Evolutionary conservation across 345 rosid genomes (phyloP).

Genomic region (Melaleuca quinquenervia): DNA sequence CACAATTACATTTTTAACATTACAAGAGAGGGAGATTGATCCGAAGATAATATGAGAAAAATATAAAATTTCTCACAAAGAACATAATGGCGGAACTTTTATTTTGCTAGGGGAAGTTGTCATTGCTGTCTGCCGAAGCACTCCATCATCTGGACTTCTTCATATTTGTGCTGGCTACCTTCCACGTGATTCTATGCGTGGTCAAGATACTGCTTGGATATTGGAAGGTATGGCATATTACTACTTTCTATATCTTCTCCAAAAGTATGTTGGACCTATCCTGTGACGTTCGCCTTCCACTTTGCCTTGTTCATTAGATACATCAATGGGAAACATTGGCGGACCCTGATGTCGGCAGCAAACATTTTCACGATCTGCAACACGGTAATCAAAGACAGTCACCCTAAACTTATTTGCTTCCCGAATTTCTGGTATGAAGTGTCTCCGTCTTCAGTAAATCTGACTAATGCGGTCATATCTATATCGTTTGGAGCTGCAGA

Average conservation of each 20-base stretch:
- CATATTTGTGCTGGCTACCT: slow-evolving; percentile 67
- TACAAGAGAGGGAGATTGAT: too few species aligned
- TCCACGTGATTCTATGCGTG: slow-evolving; percentile 60
- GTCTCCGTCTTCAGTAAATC: neutral
- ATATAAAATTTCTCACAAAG: too few species aligned
- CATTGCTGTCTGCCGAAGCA: slow-evolving; percentile 53
- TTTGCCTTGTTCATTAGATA: slow-evolving; percentile 19
- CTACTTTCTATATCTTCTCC: too few species aligned
- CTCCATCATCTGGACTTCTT: slow-evolving; percentile 77
- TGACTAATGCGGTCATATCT: neutral
- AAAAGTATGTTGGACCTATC: too few species aligned
- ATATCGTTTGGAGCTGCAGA: neutral
- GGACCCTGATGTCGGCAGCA: neutral
- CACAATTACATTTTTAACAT: too few species aligned
- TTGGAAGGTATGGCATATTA: neutral
- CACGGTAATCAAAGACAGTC: neutral
- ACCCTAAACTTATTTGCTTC: neutral
- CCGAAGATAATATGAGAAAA: too few species aligned
- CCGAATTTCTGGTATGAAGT: neutral
- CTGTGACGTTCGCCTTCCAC: too few species aligned
- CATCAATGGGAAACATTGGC: slow-evolving; percentile 78
- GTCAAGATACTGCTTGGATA: slow-evolving; percentile 60
- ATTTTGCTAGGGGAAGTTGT: slow-evolving; percentile 48
- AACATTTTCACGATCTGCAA: too few species aligned
- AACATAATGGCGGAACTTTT: neutral